Base-by-base conservation (phyloP, 768 basidiomycete species). In the Pisolithus sp. region DNA sequence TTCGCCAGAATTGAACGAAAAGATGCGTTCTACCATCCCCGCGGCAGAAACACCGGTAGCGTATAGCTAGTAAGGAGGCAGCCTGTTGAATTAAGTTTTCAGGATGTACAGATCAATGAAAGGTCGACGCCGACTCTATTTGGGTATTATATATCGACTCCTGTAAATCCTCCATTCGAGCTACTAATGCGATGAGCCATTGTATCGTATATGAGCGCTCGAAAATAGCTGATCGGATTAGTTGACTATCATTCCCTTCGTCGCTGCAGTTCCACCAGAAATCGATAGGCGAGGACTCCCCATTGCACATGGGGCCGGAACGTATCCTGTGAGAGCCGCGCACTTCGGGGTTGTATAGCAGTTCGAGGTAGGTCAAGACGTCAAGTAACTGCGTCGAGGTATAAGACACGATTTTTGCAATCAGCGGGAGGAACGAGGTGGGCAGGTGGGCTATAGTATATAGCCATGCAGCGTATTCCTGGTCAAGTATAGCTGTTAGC, bases 131-230 rank as follows among this genome's bases (percentile, higher is more conserved):
- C 7, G 37, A 20, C 44, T 30, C 39, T 15, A 48, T 17, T 7
- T 30, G 39, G 12, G 24, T 21, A 7, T n/a, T n/a, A 0, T 34
- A 10, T 2, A 23, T 13, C 18, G 40, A 43, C 15, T n/a, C n/a
- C n/a, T n/a, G 45, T 17, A 40, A 44, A 20, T 49, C 47, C 8
- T 57, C 54, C 37, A 70, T 62, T 49, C 71, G 71, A 5, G 73
- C 66, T 26, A 92, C 69, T 46, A 93, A 74, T 2, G 77, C 71
- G 4, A 80, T 86, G 13, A 93, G 73, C 91, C 91, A 93, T 52
- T 76, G 78, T 3, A 89, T 75, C 0, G 84, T 75, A 48, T 83
- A 82, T 1, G 77, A 64, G 8, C 84, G 77, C 66, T 93, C 91
- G 63, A 86, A 92, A 1, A 71, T 49, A 61, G 93, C 89, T 0